Evolutionary conservation across 2,329 filamentous ascomycete genomes (phyloP).

Genomic region (Colletotrichum gloeosporioides): DNA sequence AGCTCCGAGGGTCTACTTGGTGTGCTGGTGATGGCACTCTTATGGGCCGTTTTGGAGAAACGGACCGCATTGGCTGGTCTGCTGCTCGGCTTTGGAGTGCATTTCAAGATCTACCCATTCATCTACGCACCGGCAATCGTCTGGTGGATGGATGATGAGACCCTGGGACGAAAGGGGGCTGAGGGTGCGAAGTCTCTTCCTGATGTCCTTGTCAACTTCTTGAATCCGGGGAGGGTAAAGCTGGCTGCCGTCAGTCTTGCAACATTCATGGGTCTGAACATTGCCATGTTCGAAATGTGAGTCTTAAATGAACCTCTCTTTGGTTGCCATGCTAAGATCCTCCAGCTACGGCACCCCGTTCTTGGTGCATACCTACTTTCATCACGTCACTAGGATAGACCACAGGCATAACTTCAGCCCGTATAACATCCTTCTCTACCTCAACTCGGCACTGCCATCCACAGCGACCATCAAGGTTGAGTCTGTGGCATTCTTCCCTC

Average conservation of each 20-base stretch:
- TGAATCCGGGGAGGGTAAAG: slow-evolving; percentile 59
- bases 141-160: slow-evolving; percentile 76
- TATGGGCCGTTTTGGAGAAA: slow-evolving; percentile 79
- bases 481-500: slow-evolving; percentile 86
- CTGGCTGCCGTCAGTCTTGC: slow-evolving; percentile 69
- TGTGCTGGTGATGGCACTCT: slow-evolving; percentile 79
- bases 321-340: neutral
- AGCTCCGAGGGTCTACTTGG: slow-evolving; percentile 92
- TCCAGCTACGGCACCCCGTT: slow-evolving; percentile 79
- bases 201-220: slow-evolving; percentile 43
- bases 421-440: slow-evolving; percentile 91
- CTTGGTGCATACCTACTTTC: slow-evolving; percentile 87
- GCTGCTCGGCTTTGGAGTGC: slow-evolving; percentile 82
- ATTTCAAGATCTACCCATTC: slow-evolving; percentile 99
- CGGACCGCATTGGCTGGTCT: slow-evolving; percentile 71
- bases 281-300: slow-evolving; percentile 78
- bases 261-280: slow-evolving; percentile 78
- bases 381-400: slow-evolving; percentile 91
- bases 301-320: slow-evolving; percentile 29
- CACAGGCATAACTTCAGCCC: slow-evolving; percentile 98
- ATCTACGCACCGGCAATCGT: slow-evolving; percentile 86
- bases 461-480: slow-evolving; percentile 61
- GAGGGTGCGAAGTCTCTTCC: slow-evolving; percentile 21
- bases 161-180: slow-evolving; percentile 32
- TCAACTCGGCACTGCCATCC: slow-evolving; percentile 70